Evolutionary conservation across 805 yeast genomes (phyloP), one percentile per base, ranked within the genome.

Genomic region (Kluyveromyces aestuarii): DNA sequence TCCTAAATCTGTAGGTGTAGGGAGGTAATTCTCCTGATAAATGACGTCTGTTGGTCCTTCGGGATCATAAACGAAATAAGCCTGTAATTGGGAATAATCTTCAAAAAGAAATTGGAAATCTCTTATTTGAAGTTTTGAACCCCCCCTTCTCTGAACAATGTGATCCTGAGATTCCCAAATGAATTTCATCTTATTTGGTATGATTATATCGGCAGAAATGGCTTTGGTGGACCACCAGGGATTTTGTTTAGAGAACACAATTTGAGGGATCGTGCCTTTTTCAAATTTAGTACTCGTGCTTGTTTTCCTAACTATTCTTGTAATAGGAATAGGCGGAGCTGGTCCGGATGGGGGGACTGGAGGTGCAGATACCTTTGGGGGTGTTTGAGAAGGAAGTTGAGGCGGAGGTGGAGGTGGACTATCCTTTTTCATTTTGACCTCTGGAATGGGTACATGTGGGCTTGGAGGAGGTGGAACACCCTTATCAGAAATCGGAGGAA

Each of bases 21-120:
- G 50, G n/a, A 55, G 27, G 41, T 47, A 50, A 14, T 53, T 49
- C 55, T 72, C 72, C 53, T 67, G 50, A 57, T 64, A 49, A 1
- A 51, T 50, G 11, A 79, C 69, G 1, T 71, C 61, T 13, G 74
- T 61, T 1, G 93, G 88, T 48, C 80, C 76, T 13, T 69, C 67
- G 14, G 60, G 55, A 38, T 81, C 82, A 57, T 71, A 87, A 19
- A 74, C 71, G 5, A 85, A 67, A 45, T 81, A 80, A 52, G 87
- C 67, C 1, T 77, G 67, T 4, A 81, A 69, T 55, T 82, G 87
- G 1, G 93, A 77, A 55, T 83, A 80, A 61, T 87, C 95, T 51
- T 77, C 80, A 63, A 80, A 82, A 39, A 89, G 66, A 13, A 88
- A 72, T 60, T 87, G 87, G 54, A 84, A 80, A 53, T 84, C 89